Conservation (phyloP, 495 filamentous ascomycete species). For the Podospora fimiseda region DNA sequence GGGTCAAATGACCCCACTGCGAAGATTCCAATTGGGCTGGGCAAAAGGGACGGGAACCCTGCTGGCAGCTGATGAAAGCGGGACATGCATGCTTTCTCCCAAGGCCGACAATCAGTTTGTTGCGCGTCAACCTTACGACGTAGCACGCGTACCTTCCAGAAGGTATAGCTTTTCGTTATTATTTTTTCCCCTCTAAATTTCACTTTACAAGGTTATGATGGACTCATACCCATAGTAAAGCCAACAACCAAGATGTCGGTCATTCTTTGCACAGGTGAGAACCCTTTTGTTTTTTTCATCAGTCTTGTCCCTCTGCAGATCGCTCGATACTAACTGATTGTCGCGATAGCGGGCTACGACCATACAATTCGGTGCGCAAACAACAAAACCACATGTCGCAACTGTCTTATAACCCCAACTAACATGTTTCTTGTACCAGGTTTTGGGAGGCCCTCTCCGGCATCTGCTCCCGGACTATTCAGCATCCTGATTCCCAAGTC, state of each 20-base stretch:
- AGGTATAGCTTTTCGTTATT: background rate
- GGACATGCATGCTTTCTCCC: too few species aligned
- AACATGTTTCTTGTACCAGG: slow-evolving; percentile 39
- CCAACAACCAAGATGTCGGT: slow-evolving; percentile 60
- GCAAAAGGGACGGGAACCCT: background rate
- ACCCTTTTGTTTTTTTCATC: background rate
- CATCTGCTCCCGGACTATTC: slow-evolving; percentile 95
- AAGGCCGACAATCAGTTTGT: too few species aligned
- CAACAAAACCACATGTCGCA: too few species aligned
- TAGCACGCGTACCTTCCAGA: too few species aligned
- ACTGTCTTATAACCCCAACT: background rate
- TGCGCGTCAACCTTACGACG: too few species aligned
- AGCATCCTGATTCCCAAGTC: slow-evolving; percentile 95
- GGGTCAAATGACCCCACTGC: background rate
- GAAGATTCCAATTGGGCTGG: background rate
- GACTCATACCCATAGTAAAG: slow-evolving; percentile 10
- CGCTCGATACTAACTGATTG: background rate
- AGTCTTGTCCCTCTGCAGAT: background rate
- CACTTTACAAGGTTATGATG: slow-evolving; percentile 11
- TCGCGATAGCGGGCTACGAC: slow-evolving; percentile 79
- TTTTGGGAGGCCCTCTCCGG: slow-evolving; percentile 99
- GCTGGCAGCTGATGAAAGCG: background rate
- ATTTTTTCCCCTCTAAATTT: too few species aligned
- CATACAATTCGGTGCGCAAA: slow-evolving; percentile 96
- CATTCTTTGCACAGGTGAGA: slow-evolving; percentile 78